These are phyloP conservation scores for Evansstolkia leycettana DNA, from an alignment of 495 filamentous ascomycete species.

Conservation along the genomic window DNA sequence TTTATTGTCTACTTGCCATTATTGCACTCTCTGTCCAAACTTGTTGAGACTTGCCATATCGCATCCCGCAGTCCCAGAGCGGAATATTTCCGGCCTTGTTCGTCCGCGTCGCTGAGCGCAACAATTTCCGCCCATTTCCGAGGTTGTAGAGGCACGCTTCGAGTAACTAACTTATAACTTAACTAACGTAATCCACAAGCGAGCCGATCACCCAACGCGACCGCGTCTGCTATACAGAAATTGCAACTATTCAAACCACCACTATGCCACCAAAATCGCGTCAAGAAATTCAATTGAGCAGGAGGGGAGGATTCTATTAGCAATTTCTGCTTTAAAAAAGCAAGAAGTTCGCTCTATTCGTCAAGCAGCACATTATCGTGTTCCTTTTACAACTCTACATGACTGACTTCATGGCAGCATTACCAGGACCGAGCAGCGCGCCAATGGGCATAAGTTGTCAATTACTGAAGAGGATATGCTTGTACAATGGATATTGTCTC, in stretches of 20 bases:
- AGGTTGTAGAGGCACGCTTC: no score
- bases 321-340: constrained; percentile 1
- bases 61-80: neutral
- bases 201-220: no score
- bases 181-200: no score
- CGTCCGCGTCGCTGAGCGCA: constrained; percentile 12
- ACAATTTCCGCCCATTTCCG: constrained; percentile 17
- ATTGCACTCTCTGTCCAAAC: no score
- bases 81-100: constrained; percentile 12
- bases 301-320: no score
- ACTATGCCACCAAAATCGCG: no score
- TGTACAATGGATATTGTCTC: neutral
- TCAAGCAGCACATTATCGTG: constrained; percentile 1
- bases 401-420: neutral
- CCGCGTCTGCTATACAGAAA: no score
- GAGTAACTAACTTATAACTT: no score
- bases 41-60: no score
- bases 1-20: no score
- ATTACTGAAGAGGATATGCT: neutral
- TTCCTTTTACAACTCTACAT: neutral
- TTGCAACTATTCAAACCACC: no score
- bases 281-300: no score
- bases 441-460: constrained; percentile 2
- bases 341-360: neutral
- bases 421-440: neutral